Conservation (phyloP, 371 early-diverging fungal species). For the Phascolomyces articulosus region DNA sequence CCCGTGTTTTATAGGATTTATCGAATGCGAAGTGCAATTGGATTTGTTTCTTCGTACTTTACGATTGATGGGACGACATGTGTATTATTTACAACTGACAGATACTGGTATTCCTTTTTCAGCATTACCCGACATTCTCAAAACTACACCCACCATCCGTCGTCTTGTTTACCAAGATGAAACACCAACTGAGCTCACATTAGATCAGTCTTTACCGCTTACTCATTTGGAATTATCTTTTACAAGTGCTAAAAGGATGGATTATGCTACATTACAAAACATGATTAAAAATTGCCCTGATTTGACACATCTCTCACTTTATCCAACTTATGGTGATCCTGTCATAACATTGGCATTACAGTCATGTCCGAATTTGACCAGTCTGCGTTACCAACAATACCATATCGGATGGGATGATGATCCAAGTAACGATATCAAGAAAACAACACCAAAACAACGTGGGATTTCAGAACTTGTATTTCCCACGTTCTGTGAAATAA, state of each 20-base stretch:
- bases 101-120: slow-evolving; percentile 6
- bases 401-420: background rate
- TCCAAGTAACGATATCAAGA: background rate
- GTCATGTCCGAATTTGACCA: slow-evolving; percentile 5
- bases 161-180: slow-evolving; percentile 22
- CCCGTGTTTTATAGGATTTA: slow-evolving; percentile 23
- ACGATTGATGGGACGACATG: slow-evolving; percentile 27
- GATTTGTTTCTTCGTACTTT: slow-evolving; percentile 17
- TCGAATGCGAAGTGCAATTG: slow-evolving; percentile 17
- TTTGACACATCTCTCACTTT: slow-evolving; percentile 7
- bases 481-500: slow-evolving; percentile 9
- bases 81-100: slow-evolving; percentile 23
- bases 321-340: slow-evolving; percentile 8
- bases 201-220: background rate
- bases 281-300: slow-evolving; percentile 6
- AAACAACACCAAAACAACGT: background rate
- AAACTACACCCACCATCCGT: slow-evolving; percentile 16
- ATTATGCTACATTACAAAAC: background rate
- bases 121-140: slow-evolving; percentile 4
- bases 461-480: slow-evolving; percentile 4
- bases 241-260: background rate
- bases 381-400: background rate
- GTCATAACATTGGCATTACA: slow-evolving; percentile 2
- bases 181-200: background rate
- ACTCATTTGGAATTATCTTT: slow-evolving; percentile 1